A percentile compares a stretch with the other conserved stretches of the same genome.
Conservation (phyloP, 2,329 filamentous ascomycete genomes). For the Ambrosiella xylebori region DNA sequence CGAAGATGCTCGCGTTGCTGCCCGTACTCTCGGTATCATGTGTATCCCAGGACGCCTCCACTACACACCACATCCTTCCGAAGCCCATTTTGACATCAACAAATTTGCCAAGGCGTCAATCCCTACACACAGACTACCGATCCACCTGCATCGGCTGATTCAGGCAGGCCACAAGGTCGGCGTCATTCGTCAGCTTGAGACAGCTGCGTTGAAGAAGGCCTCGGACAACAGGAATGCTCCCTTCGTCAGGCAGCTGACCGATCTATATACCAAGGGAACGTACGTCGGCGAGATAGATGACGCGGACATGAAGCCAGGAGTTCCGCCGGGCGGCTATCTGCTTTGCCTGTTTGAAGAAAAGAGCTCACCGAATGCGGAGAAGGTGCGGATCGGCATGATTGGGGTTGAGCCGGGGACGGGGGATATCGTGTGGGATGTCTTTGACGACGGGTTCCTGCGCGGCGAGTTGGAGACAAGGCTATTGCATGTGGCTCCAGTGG, state of each 20-base stretch:
- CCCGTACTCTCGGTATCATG: constrained; percentile 82
- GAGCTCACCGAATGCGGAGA: constrained; percentile 58
- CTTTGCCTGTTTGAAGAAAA: constrained; percentile 84
- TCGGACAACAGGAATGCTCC: constrained; percentile 88
- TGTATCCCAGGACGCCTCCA: constrained; percentile 92
- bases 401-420: constrained; percentile 92
- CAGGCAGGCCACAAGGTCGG: constrained; percentile 90
- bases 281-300: constrained; percentile 90
- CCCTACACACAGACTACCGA: constrained; percentile 74
- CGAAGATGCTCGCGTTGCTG: constrained; percentile 76
- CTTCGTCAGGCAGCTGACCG: constrained; percentile 83
- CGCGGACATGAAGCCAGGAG: constrained; percentile 24
- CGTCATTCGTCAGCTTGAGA: constrained; percentile 86
- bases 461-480: constrained; percentile 91
- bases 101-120: constrained; percentile 86
- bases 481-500: constrained; percentile 86
- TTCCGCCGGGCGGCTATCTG: constrained; percentile 63
- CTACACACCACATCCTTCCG: constrained; percentile 58
- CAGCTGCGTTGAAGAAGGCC: constrained; percentile 84
- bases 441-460: constrained; percentile 95
- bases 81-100: constrained; percentile 65
- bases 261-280: constrained; percentile 93
- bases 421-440: constrained; percentile 88
- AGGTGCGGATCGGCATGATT: constrained; percentile 76
- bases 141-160: constrained; percentile 86